Percentiles rank a stretch among this genome's conserved stretches.
These are phyloP conservation scores for Naganishia sp. DNA, from an alignment of 1,284 basidiomycete species.

Conservation along the genomic window DNA sequence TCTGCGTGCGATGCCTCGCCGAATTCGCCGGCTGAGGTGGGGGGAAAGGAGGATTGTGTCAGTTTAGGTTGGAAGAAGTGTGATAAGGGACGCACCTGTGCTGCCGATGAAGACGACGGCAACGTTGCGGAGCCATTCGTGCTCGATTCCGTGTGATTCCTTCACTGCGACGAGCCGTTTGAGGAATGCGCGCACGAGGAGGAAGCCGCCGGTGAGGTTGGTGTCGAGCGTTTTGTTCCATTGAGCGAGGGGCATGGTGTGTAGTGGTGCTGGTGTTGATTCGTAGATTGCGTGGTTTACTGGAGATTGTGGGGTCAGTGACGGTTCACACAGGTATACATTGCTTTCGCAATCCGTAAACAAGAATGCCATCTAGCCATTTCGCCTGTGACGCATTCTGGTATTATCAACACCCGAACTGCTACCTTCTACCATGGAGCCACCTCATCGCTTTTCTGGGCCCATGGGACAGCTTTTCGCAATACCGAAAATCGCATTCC, in stretches of 20 bases:
- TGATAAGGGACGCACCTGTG: slow-evolving; percentile 1
- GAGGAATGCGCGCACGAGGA: slow-evolving; percentile 66
- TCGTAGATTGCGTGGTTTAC: slow-evolving; percentile 67
- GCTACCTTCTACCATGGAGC: too few relatives aligned
- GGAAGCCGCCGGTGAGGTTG: slow-evolving; percentile 68
- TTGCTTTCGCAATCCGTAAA: too few relatives aligned
- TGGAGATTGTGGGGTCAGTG: slow-evolving; percentile 38
- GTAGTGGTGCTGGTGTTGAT: slow-evolving; percentile 57
- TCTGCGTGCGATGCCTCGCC: slow-evolving; percentile 66
- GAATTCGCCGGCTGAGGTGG: slow-evolving; percentile 63
- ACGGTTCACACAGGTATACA: too few relatives aligned
- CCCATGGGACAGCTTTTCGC: too few relatives aligned
- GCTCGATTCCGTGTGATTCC: slow-evolving; percentile 58
- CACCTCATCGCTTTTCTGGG: too few relatives aligned
- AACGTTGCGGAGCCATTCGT: slow-evolving; percentile 57
- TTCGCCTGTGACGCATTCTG: too few relatives aligned
- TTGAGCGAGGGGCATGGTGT: slow-evolving; percentile 64
- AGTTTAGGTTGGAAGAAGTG: too few relatives aligned
- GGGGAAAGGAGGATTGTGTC: too few relatives aligned
- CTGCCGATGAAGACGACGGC: slow-evolving; percentile 61
- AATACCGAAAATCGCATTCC: too few relatives aligned
- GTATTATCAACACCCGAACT: too few relatives aligned
- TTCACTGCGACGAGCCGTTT: slow-evolving; percentile 56
- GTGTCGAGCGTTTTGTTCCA: slow-evolving; percentile 66
- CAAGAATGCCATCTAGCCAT: too few relatives aligned